Conservation (phyloP, 1,139 yeast genomes). For the Ogataea hybrid region DNA sequence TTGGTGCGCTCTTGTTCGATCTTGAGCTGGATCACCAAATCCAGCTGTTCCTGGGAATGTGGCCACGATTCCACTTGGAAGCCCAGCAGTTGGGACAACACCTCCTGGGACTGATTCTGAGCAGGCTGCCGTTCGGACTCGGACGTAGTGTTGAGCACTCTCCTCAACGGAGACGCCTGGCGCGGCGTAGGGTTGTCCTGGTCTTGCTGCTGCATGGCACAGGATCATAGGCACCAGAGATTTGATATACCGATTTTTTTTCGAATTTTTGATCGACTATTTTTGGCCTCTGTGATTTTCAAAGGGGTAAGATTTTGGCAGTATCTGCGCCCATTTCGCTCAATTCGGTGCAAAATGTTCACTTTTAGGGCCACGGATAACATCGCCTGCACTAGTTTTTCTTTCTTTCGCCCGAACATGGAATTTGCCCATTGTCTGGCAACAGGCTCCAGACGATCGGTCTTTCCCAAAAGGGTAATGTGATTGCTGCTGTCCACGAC, state of each 20-base stretch:
- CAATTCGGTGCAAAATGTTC: background rate
- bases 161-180: constrained; percentile 10
- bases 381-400: constrained; percentile 4
- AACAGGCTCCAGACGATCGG: background rate
- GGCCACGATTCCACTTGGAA: constrained; percentile 33
- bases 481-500: constrained; percentile 1
- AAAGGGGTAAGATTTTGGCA: constrained; percentile 4
- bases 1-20: constrained; percentile 46
- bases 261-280: background rate
- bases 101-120: background rate
- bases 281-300: constrained; percentile 2
- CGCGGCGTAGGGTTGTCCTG: constrained; percentile 10
- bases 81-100: constrained; percentile 17
- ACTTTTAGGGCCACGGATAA: constrained; percentile 1
- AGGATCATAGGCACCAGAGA: constrained; percentile 5
- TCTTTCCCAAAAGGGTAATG: constrained; percentile 3
- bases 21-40: constrained; percentile 39
- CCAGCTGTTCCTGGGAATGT: constrained; percentile 36
- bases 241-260: background rate
- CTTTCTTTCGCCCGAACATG: background rate
- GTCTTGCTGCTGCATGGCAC: constrained; percentile 9
- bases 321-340: constrained; percentile 2
- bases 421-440: constrained; percentile 1
- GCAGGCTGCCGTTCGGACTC: constrained; percentile 1
- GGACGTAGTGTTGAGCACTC: background rate